Evolutionary conservation across 495 filamentous ascomycete genomes (phyloP).

Genomic region (Daldinia grandis): DNA sequence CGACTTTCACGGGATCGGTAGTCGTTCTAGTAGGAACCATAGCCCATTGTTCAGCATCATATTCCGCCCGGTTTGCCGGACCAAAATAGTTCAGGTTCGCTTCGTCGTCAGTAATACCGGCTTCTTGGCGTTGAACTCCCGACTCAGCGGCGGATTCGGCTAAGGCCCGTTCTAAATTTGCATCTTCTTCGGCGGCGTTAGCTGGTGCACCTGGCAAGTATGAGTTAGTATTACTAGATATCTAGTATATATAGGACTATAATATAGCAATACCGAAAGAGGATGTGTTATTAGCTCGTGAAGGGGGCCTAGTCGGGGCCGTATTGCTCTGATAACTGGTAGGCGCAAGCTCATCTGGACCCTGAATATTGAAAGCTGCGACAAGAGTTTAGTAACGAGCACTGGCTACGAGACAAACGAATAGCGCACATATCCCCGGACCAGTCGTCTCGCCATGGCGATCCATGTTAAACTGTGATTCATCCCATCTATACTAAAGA

Average conservation of each 20-base stretch:
- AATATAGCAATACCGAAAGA: constrained; percentile 43
- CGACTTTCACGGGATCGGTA: constrained; percentile 20
- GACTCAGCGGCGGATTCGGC: constrained; percentile 48
- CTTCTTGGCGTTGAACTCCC: constrained; percentile 55
- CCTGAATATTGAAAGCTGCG: constrained; percentile 66
- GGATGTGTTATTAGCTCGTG: constrained; percentile 64
- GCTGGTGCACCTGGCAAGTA: constrained; percentile 50
- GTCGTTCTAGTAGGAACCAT: constrained; percentile 65
- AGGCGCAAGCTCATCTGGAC: constrained; percentile 59
- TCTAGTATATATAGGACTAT: background rate
- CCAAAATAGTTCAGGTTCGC: constrained; percentile 63
- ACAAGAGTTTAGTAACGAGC: constrained; percentile 18
- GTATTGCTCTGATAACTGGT: constrained; percentile 44
- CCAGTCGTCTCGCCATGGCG: constrained; percentile 53
- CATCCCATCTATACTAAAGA: constrained; percentile 58
- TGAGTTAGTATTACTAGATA: constrained; percentile 33
- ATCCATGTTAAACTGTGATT: constrained; percentile 53
- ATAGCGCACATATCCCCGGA: constrained; percentile 44
- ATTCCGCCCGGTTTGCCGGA: constrained; percentile 74
- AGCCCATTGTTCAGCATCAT: constrained; percentile 80
- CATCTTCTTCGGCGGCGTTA: constrained; percentile 61
- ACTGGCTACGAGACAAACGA: constrained; percentile 1
- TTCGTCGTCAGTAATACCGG: constrained; percentile 50
- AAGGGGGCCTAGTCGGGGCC: constrained; percentile 76
- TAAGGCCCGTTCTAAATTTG: constrained; percentile 60